Conservation (phyloP, 2,329 filamentous ascomycete species). For the Sclerotinia nivalis region DNA sequence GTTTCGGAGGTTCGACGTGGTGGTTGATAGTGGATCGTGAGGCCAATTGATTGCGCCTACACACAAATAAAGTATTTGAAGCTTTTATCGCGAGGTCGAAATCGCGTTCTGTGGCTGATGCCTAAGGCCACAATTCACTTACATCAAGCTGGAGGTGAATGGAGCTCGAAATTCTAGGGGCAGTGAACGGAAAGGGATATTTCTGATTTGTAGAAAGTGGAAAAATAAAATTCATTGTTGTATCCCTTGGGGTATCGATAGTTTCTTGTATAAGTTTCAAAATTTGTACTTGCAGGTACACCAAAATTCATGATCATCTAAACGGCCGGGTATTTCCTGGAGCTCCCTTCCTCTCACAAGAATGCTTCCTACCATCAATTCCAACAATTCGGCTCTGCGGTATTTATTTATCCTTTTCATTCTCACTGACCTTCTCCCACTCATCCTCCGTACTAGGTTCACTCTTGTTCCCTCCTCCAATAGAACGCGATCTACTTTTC, state of each 20-base stretch:
- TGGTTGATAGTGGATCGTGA: slow-evolving; percentile 10
- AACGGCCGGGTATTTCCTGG: slow-evolving; percentile 13
- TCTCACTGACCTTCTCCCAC: slow-evolving; percentile 92
- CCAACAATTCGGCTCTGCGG: not conserved
- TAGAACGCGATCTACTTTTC: slow-evolving; percentile 35
- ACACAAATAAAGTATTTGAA: slow-evolving; percentile 19
- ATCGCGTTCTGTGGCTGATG: not conserved
- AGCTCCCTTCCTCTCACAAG: not conserved
- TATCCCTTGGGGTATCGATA: slow-evolving; percentile 18
- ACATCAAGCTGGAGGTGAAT: not conserved
- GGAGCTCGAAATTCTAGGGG: not conserved
- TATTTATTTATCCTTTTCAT: slow-evolving; percentile 57
- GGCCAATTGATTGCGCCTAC: slow-evolving; percentile 14
- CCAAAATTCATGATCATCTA: slow-evolving; percentile 24
- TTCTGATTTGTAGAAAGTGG: not conserved
- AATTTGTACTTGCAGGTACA: slow-evolving; percentile 15
- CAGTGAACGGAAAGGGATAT: not conserved
- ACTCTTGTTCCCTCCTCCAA: slow-evolving; percentile 50
- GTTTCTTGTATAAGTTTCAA: slow-evolving; percentile 17
- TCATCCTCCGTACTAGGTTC: slow-evolving; percentile 87
- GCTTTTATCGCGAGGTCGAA: slow-evolving; percentile 24
- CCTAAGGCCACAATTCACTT: not conserved
- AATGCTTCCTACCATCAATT: not conserved
- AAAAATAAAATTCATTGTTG: not conserved
- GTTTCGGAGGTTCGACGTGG: not conserved